A percentile compares a stretch with the other conserved stretches of the same genome.
phyloP scores from a whole-genome alignment of 2,329 filamentous ascomycete species.

The Pseudocercospora crystallina region DNA sequence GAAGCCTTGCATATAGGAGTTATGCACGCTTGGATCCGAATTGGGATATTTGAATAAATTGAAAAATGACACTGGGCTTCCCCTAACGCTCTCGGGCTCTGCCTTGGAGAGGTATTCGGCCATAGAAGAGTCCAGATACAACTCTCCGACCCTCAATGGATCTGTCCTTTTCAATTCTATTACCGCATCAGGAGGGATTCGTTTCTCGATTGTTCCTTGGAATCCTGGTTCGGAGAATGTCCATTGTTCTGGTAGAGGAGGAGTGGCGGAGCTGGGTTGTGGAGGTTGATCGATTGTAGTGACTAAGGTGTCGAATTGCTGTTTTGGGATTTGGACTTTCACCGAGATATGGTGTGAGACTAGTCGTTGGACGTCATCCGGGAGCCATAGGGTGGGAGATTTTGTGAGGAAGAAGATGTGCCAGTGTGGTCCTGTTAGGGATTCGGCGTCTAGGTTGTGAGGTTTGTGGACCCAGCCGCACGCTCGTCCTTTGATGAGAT shows the following conservation, averaged over 20 bases:
- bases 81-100: slow-evolving; percentile 4
- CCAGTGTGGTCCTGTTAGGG: slow-evolving; percentile 10
- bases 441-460: slow-evolving; percentile 7
- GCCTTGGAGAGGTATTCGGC: slow-evolving; percentile 12
- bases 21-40: slow-evolving; percentile 13
- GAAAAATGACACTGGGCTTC: slow-evolving; percentile 20
- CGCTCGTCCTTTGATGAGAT: slow-evolving; percentile 13
- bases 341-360: neutral
- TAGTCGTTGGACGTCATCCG: neutral
- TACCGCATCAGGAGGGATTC: neutral
- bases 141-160: slow-evolving; percentile 8
- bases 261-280: neutral
- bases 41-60: slow-evolving; percentile 24
- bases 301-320: neutral
- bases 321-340: neutral
- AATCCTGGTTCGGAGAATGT: neutral
- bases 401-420: slow-evolving; percentile 15
- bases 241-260: slow-evolving; percentile 6
- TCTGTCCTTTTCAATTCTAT: neutral
- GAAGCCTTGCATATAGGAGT: slow-evolving; percentile 22
- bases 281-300: neutral
- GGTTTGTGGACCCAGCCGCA: slow-evolving; percentile 20
- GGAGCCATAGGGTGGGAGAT: neutral
- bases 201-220: no score
- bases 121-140: slow-evolving; percentile 19